Base-by-base conservation (phyloP, 495 filamentous ascomycete species). In the Aspergillus haitiensis region DNA sequence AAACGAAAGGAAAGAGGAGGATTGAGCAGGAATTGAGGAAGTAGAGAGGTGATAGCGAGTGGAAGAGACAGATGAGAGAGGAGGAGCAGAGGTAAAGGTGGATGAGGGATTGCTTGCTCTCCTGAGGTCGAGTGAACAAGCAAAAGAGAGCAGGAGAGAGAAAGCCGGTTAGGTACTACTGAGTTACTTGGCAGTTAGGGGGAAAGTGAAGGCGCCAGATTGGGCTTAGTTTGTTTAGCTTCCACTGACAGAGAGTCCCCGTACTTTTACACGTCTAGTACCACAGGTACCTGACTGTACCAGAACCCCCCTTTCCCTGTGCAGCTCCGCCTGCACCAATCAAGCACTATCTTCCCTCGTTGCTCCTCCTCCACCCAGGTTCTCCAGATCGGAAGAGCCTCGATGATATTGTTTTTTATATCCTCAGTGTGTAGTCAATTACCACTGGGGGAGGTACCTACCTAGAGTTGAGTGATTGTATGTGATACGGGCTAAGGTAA, bases 101-200 rank as follows among this genome's bases (percentile, higher is more conserved):
- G 37, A 53, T 34, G 56, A 57, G 16, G 54, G 60, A 56, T 59
- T 58, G 52, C 59, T 27, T 55, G 47, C 50, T 45, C 64, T 71
- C 64, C 66, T 73, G 65, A 72, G 66, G 58, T 60, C 58, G 56
- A 65, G 59, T 32, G 59, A 58, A 56, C 34, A 56, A 59, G 51
- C 51, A 59, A 46, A 27, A 56, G 57, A 56, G 60, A 57, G 27
- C 31, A 42, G 57, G 69, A 68, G 59, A 66, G 58, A 62, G 52
- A 56, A 46, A 33, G 58, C 44, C 35, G 35, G 31, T 31, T 49
- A 48, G 39, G 15, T 46, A 57, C 55, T 27, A 27, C 21, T 27
- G 21, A 27, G 21, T 58, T 48, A 62, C 49, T 52, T 63, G 60
- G 56, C 60, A 56, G 58, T 66, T 63, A 58, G 56, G 60, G 60